Percentiles rank a stretch among this genome's conserved stretches.
Evolutionary conservation across 768 basidiomycete genomes (phyloP).

Genomic region (Lentinula sp.): DNA sequence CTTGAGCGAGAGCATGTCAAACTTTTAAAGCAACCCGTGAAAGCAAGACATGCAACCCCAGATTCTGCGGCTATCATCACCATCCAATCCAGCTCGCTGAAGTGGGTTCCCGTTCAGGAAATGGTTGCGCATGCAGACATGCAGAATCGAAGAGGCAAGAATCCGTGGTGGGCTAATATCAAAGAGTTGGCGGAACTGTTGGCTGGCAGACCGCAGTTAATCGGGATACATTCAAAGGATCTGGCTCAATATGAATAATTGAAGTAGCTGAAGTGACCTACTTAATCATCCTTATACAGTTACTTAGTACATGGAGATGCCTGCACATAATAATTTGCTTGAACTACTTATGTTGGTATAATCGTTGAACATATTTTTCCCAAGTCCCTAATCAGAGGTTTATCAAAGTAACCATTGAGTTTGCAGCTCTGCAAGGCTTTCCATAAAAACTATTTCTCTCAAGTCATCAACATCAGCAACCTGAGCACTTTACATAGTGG

Average conservation of each 20-base stretch:
- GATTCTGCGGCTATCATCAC: slow-evolving; percentile 88
- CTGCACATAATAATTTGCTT: no score
- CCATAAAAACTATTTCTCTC: no score
- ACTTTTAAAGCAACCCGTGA: slow-evolving; percentile 44
- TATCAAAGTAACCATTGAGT: no score
- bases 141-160: slow-evolving; percentile 77
- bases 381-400: no score
- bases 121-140: slow-evolving; percentile 88
- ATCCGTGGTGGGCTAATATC: slow-evolving; percentile 70
- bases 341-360: no score
- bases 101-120: slow-evolving; percentile 80
- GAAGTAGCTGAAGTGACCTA: neutral
- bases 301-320: neutral
- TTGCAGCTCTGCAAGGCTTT: no score
- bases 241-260: slow-evolving; percentile 13
- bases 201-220: slow-evolving; percentile 56
- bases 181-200: slow-evolving; percentile 71
- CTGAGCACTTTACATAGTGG: no score
- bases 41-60: slow-evolving; percentile 45
- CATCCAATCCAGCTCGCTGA: slow-evolving; percentile 74
- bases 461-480: no score
- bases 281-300: neutral
- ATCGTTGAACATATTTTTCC: no score
- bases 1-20: slow-evolving; percentile 73
- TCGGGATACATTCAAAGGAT: slow-evolving; percentile 25